Percentiles rank a stretch among this genome's conserved stretches.
phyloP scores from a whole-genome alignment of 768 basidiomycete species.

The Guyanaporus albipodus region DNA sequence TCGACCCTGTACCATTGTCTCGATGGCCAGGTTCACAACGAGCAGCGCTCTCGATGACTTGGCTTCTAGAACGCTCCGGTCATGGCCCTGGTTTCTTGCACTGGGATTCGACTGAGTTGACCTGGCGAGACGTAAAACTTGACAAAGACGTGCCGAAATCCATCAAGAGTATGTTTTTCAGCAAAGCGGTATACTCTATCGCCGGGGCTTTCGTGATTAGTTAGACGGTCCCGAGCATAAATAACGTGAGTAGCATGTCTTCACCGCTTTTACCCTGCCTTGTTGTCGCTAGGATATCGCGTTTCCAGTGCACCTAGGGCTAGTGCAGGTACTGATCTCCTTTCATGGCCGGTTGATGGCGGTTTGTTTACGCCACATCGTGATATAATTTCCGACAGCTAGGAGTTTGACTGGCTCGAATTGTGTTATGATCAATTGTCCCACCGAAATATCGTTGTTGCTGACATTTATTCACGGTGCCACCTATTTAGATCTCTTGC shows the following conservation, averaged over 20 bases:
- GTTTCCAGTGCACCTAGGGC: constrained; percentile 23
- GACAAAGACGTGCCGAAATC: constrained; percentile 39
- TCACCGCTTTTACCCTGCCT: constrained; percentile 9
- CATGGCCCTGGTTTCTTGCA: constrained; percentile 32
- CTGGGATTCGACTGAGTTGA: constrained; percentile 37
- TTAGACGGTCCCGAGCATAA: constrained; percentile 38
- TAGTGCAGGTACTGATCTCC: constrained; percentile 32
- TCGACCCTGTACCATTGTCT: constrained; percentile 23
- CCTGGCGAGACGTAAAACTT: constrained; percentile 40
- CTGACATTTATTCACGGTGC: constrained; percentile 43
- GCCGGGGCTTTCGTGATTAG: constrained; percentile 38
- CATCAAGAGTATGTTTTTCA: constrained; percentile 38
- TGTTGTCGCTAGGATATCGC: constrained; percentile 20
- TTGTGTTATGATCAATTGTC: constrained; percentile 42
- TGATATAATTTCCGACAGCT: constrained; percentile 26
- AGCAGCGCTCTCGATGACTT: constrained; percentile 33
- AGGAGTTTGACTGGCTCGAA: constrained; percentile 42
- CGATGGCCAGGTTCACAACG: constrained; percentile 31
- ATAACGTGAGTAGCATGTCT: constrained; percentile 28
- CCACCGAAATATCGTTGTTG: constrained; percentile 36
- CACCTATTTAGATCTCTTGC: constrained; percentile 61
- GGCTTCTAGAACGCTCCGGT: constrained; percentile 32
- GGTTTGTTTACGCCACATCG: constrained; percentile 7
- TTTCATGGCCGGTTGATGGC: constrained; percentile 42
- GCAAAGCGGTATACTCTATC: constrained; percentile 31